Evolutionary conservation across 176 grass and related monocot genomes (phyloP), one percentile per base, ranked within the genome.

Genomic region (Aechmea fasciata): DNA sequence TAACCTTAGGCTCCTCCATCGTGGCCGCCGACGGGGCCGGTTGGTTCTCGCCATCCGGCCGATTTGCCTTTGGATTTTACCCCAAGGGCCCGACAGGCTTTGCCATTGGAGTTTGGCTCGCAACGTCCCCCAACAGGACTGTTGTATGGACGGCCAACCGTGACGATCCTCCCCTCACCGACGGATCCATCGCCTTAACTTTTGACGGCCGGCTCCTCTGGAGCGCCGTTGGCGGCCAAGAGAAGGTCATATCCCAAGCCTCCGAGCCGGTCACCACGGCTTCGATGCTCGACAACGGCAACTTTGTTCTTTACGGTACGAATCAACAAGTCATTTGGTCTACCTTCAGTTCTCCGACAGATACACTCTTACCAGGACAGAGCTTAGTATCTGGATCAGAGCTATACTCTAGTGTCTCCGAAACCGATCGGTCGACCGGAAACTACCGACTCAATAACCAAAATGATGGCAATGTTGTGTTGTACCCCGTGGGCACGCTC

Each of bases 31-130:
- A 41, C 33, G 33, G 33, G 4, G 33, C 4, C 4, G 33, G 81
- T 4, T 87, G 84, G 84, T 14, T 41, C 52, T 87, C 79, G 24
- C 67, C 71, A 17, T 82, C 79, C 0, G 71, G 79, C 52, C 75
- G 18, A 61, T 87, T 87, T 50, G 75, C 79, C 41, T 75, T 82
- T 4, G 79, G 79, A 11, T 87, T 82, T 76, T 87, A 79, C 29
- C 67, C 79, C 22, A 64, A 75, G 10, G 71, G 11, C n/a, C 33
- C 4, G 33, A 51, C 74, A 49, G 75, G 75, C 11, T 82, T 82
- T 18, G 72, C 79, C 3, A 66, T 86, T 2, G 84, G 84, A 24
- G 71, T 86, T 18, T 78, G 79, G 79, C 79, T 86, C 28, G 51
- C 73, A 8, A 53, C 49, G 8, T 50, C 13, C 15, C 50, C 70